Conservation (phyloP, 441 rosid genomes). For the Populus trichocarpa region DNA sequence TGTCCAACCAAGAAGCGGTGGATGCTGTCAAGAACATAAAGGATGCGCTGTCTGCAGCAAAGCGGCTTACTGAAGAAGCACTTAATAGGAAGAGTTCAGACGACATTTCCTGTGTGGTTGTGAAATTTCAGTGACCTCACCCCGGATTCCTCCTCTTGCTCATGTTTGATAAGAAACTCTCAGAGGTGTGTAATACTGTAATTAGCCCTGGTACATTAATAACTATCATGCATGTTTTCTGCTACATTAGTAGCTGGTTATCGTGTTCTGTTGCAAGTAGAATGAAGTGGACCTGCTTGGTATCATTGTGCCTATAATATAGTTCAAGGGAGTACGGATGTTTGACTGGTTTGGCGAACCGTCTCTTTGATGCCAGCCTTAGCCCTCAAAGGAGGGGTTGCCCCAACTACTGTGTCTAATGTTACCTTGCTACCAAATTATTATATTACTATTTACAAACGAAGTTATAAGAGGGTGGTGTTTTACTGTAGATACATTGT, state of each 20-base stretch:
- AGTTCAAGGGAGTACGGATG: neutral
- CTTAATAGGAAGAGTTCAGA: slow-evolving; percentile 65
- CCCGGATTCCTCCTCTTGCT: neutral
- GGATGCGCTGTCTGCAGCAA: slow-evolving; percentile 83
- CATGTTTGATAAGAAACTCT: slow-evolving; percentile 1
- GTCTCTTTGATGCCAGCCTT: neutral
- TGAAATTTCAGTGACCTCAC: slow-evolving; percentile 47
- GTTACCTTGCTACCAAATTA: neutral
- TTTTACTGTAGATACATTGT: too few relatives aligned
- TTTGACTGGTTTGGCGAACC: neutral
- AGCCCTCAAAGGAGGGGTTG: neutral
- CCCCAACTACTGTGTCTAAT: neutral
- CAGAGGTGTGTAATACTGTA: neutral
- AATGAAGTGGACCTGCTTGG: neutral
- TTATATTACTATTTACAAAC: too few relatives aligned
- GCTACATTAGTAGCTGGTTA: neutral
- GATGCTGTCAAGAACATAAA: slow-evolving; percentile 57
- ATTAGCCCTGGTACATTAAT: neutral
- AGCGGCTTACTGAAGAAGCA: slow-evolving; percentile 76
- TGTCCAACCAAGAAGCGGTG: slow-evolving; percentile 82
- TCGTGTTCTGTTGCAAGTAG: neutral
- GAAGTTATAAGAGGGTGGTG: too few relatives aligned
- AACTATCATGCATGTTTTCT: neutral
- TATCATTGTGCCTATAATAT: neutral
- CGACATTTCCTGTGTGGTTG: slow-evolving; percentile 81